Conservation (phyloP, 345 rosid genomes). For the Euclidium syriacum region DNA sequence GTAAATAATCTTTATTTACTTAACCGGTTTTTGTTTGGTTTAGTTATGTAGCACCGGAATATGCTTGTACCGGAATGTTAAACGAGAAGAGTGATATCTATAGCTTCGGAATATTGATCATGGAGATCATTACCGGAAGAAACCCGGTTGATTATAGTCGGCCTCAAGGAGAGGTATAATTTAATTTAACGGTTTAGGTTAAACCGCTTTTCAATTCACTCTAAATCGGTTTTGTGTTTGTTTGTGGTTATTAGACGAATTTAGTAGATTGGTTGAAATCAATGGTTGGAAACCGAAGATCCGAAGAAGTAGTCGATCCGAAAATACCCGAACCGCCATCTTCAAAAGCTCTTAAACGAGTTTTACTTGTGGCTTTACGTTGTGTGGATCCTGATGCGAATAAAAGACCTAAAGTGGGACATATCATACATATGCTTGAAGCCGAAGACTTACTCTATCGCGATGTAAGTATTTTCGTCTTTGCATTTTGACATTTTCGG, state of each 20-base stretch:
- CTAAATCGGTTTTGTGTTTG: background rate
- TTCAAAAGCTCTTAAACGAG: conserved; percentile 67
- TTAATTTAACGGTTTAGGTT: background rate
- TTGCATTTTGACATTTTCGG: background rate
- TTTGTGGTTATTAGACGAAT: conserved; percentile 55
- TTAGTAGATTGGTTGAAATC: conserved; percentile 89
- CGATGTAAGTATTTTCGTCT: conserved; percentile 41
- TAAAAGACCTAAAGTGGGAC: conserved; percentile 82
- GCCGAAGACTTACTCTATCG: conserved; percentile 66
- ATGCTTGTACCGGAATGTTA: conserved; percentile 88
- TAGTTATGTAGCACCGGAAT: conserved; percentile 94
- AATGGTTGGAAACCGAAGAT: conserved; percentile 68
- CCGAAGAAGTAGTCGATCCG: conserved; percentile 85
- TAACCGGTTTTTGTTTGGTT: background rate
- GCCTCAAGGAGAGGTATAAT: conserved; percentile 88
- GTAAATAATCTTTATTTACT: background rate
- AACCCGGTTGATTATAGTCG: conserved; percentile 90
- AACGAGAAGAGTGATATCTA: conserved; percentile 77
- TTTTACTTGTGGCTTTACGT: conserved; percentile 79
- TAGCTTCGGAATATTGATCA: conserved; percentile 79
- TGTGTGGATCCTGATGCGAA: conserved; percentile 83
- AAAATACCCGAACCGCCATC: conserved; percentile 70
- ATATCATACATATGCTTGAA: conserved; percentile 88
- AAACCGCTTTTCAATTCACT: background rate
- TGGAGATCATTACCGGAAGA: conserved; percentile 86